phyloP scores from a whole-genome alignment of 2,329 filamentous ascomycete species.

The Leptographium flavum region DNA sequence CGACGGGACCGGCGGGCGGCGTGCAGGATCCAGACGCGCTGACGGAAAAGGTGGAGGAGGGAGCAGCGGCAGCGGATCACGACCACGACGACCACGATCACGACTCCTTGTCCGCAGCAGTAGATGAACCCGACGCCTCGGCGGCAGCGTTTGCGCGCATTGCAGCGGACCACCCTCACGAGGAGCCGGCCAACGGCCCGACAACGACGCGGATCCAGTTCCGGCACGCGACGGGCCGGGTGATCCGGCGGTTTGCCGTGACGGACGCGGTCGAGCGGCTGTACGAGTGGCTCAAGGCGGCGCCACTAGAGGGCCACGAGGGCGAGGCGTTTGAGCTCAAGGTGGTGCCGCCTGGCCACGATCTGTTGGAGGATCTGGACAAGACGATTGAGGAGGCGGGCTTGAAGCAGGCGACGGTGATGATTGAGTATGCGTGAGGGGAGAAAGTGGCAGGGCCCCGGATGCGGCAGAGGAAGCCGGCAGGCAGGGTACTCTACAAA shows the following conservation, averaged over 20 bases:
- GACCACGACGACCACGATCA: constrained; percentile 20
- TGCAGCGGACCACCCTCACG: constrained; percentile 56
- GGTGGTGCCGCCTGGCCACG: constrained; percentile 61
- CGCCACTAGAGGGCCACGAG: constrained; percentile 64
- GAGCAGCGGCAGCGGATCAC: constrained; percentile 14
- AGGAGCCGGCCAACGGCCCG: constrained; percentile 54
- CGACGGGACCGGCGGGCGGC: constrained; percentile 22
- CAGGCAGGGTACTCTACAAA: background rate
- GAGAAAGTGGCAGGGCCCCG: background rate
- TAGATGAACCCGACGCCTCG: constrained; percentile 9
- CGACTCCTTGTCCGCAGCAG: constrained; percentile 12
- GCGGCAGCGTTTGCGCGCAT: constrained; percentile 52
- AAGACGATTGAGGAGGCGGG: constrained; percentile 66
- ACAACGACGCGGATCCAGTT: constrained; percentile 82
- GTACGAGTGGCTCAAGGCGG: constrained; percentile 94
- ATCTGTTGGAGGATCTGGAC: constrained; percentile 64
- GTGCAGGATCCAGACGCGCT: background rate
- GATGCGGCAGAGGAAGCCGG: background rate
- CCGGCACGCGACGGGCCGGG: constrained; percentile 66
- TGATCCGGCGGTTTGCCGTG: constrained; percentile 74
- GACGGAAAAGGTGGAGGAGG: background rate
- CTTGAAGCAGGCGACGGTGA: constrained; percentile 83
- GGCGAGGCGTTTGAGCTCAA: constrained; percentile 78
- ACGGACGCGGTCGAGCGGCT: constrained; percentile 66
- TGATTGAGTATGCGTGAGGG: constrained; percentile 72